Evolutionary conservation across 2,329 filamentous ascomycete genomes (phyloP).

Genomic region (Venturia aucupariae): DNA sequence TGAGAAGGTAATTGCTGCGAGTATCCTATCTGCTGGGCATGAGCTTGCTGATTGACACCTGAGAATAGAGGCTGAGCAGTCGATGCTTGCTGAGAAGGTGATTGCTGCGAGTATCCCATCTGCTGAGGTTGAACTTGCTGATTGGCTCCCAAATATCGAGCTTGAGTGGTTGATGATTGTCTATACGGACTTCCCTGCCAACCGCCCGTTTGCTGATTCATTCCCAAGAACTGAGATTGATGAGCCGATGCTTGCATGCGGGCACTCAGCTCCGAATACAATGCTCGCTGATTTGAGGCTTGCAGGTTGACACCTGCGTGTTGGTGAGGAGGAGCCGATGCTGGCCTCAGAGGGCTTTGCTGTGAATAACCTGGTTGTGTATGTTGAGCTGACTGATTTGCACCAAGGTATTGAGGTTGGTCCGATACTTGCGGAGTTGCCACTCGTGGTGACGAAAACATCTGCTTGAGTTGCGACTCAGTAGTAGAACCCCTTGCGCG

Average conservation of each 20-base stretch:
- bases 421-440: neutral
- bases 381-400: neutral
- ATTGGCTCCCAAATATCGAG: neutral
- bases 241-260: neutral
- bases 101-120: too few species aligned
- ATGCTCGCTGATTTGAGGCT: neutral
- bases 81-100: too few species aligned
- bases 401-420: neutral
- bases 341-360: neutral
- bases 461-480: neutral
- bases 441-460: neutral
- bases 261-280: neutral
- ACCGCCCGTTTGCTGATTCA: too few species aligned
- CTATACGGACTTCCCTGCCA: too few species aligned
- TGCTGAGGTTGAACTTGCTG: neutral
- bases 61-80: too few species aligned
- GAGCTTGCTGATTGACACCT: too few species aligned
- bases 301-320: too few species aligned
- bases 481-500: neutral
- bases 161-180: too few species aligned
- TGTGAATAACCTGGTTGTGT: neutral
- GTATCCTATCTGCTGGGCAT: neutral
- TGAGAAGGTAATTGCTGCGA: neutral
- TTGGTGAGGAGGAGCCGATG: neutral
- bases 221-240: neutral